Evolutionary conservation across 2,329 filamentous ascomycete species (phyloP).

Genomic region (Cyclaneusma minus): DNA sequence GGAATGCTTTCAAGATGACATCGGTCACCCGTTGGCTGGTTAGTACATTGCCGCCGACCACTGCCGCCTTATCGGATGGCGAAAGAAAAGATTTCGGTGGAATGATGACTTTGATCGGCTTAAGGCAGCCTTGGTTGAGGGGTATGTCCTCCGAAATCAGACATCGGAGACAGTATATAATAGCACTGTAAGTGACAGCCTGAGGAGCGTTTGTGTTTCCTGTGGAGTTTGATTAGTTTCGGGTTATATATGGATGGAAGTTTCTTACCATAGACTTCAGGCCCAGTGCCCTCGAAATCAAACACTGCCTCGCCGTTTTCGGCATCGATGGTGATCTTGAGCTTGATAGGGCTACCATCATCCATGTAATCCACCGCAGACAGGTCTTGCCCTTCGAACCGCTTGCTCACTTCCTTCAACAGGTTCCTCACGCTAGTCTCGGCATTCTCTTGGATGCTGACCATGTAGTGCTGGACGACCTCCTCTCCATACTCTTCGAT

Average conservation of each 20-base stretch:
- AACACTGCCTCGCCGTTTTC: slow-evolving; percentile 63
- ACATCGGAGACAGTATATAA: slow-evolving; percentile 73
- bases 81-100: slow-evolving; percentile 59
- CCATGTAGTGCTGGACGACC: slow-evolving; percentile 74
- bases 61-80: slow-evolving; percentile 61
- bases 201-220: slow-evolving; percentile 67
- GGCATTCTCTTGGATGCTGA: slow-evolving; percentile 66
- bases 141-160: slow-evolving; percentile 72
- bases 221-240: slow-evolving; percentile 11
- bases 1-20: slow-evolving; percentile 67
- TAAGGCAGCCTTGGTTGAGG: slow-evolving; percentile 72
- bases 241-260: neutral
- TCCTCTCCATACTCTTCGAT: slow-evolving; percentile 66
- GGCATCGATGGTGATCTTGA: slow-evolving; percentile 61
- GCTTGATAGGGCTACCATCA: slow-evolving; percentile 62
- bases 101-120: slow-evolving; percentile 59
- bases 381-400: slow-evolving; percentile 56
- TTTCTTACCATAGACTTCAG: slow-evolving; percentile 53
- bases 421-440: slow-evolving; percentile 60
- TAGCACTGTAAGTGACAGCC: slow-evolving; percentile 69
- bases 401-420: slow-evolving; percentile 53
- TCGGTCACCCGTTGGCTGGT: slow-evolving; percentile 72
- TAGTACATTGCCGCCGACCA: slow-evolving; percentile 71
- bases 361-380: slow-evolving; percentile 74
- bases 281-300: slow-evolving; percentile 63